phyloP scores from a whole-genome alignment of 352 stramenopile genomes.

The Pythium phragmitis region DNA sequence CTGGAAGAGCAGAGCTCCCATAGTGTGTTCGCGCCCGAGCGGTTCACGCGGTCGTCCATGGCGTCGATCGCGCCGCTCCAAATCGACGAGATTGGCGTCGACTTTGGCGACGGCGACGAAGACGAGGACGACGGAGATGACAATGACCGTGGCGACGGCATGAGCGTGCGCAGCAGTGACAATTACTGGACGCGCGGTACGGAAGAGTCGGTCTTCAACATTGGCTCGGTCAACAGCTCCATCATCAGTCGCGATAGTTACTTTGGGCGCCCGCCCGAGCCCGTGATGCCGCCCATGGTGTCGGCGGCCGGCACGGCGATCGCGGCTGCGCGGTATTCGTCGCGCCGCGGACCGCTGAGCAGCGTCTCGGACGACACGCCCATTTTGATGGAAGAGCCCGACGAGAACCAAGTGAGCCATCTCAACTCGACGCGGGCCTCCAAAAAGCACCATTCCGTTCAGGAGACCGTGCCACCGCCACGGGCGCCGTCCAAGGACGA shows the following conservation, averaged over 20 bases:
- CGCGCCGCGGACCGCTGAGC: conserved; percentile 1
- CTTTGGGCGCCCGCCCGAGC: conserved; percentile 16
- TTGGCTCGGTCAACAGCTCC: conserved; percentile 23
- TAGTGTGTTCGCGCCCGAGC: conserved; percentile 28
- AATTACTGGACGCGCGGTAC: conserved; percentile 21
- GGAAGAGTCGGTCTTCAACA: conserved; percentile 26
- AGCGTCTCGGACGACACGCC: conserved; percentile 18
- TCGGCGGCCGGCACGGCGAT: not conserved
- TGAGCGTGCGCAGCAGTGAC: conserved; percentile 19
- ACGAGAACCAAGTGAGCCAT: conserved; percentile 25
- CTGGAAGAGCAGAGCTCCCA: conserved; percentile 30
- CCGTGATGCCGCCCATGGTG: not conserved
- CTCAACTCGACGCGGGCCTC: conserved; percentile 7
- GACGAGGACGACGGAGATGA: conserved; percentile 12
- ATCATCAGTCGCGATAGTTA: conserved; percentile 26
- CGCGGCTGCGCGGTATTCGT: conserved; percentile 9
- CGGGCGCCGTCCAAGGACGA: too few relatives aligned
- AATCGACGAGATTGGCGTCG: conserved; percentile 22
- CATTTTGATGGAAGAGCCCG: conserved; percentile 25
- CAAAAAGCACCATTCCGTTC: not conserved
- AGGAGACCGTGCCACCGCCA: too few relatives aligned
- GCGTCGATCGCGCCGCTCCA: conserved; percentile 20
- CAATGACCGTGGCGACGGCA: not conserved
- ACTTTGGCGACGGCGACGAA: conserved; percentile 5
- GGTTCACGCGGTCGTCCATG: conserved; percentile 26